These are phyloP conservation scores for Psilocybe azurescens DNA, from an alignment of 768 basidiomycete species.

Conservation along the genomic window DNA sequence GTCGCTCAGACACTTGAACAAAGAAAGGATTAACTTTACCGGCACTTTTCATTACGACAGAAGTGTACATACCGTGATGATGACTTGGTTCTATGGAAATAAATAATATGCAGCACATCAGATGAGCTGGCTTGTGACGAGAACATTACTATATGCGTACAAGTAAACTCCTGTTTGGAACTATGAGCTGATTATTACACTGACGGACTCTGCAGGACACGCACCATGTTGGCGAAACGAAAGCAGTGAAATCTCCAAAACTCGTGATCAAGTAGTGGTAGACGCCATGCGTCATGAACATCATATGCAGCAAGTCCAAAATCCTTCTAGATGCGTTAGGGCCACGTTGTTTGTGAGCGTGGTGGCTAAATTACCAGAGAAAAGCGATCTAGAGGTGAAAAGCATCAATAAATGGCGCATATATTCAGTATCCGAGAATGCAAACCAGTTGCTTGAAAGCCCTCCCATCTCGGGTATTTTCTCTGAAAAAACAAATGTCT, in stretches of 20 bases:
- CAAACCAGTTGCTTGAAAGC: constrained; percentile 25
- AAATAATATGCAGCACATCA: background rate
- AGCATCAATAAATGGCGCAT: background rate
- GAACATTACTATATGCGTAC: constrained; percentile 6
- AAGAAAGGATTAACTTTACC: background rate
- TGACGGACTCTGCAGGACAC: background rate
- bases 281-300: constrained; percentile 29
- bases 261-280: constrained; percentile 25
- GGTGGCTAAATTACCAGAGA: constrained; percentile 19
- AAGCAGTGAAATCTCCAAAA: constrained; percentile 18
- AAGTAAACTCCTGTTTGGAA: constrained; percentile 21
- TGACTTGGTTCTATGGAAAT: constrained; percentile 22
- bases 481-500: constrained; percentile 24
- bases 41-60: background rate
- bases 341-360: background rate
- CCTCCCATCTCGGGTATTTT: constrained; percentile 22
- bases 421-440: background rate
- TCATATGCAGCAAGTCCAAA: constrained; percentile 25
- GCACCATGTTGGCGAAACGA: constrained; percentile 25
- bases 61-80: constrained; percentile 24
- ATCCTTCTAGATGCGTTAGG: constrained; percentile 7
- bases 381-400: constrained; percentile 20
- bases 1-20: constrained; percentile 24
- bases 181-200: background rate
- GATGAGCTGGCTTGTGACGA: background rate